Evolutionary conservation across 305 asterid species (phyloP).

Genomic region (Solanum hybrid): DNA sequence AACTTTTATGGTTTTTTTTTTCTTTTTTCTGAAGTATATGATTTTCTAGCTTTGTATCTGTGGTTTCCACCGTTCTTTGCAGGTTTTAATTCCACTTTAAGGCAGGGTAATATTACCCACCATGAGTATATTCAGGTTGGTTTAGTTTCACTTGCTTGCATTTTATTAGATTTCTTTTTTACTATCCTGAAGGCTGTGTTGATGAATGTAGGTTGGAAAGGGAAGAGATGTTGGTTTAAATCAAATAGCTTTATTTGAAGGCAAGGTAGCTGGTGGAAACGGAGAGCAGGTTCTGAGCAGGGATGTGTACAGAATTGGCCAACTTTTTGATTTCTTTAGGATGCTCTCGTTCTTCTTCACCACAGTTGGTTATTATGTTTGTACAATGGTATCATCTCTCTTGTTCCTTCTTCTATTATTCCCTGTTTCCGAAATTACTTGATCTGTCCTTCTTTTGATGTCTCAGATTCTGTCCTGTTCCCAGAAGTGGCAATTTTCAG

Average conservation of each 20-base stretch:
- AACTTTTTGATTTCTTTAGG: constrained; percentile 90
- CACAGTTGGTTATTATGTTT: constrained; percentile 89
- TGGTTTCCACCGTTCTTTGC: constrained; percentile 9
- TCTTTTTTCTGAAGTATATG: not conserved
- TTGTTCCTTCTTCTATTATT: not conserved
- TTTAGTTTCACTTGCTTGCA: not conserved
- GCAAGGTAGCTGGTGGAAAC: constrained; percentile 98
- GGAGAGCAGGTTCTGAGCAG: constrained; percentile 99
- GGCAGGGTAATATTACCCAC: constrained; percentile 98
- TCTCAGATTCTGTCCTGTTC: not conserved
- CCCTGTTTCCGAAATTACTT: not conserved
- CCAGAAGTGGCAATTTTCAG: not conserved
- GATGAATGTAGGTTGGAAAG: constrained; percentile 76
- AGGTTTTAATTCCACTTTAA: constrained; percentile 96
- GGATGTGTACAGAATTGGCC: constrained; percentile 95
- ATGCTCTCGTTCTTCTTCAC: constrained; percentile 94
- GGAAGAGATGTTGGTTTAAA: constrained; percentile 99
- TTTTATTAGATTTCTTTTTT: not conserved
- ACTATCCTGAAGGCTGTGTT: constrained; percentile 15
- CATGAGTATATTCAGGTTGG: constrained; percentile 94
- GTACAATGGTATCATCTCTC: constrained; percentile 81
- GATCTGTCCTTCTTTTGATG: not conserved
- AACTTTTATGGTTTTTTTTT: not conserved
- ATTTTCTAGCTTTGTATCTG: not conserved
- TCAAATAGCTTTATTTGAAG: constrained; percentile 96